Percentiles rank a stretch among this genome's conserved stretches.
phyloP scores from a whole-genome alignment of 768 basidiomycete species.

The Dendrothele bispora region DNA sequence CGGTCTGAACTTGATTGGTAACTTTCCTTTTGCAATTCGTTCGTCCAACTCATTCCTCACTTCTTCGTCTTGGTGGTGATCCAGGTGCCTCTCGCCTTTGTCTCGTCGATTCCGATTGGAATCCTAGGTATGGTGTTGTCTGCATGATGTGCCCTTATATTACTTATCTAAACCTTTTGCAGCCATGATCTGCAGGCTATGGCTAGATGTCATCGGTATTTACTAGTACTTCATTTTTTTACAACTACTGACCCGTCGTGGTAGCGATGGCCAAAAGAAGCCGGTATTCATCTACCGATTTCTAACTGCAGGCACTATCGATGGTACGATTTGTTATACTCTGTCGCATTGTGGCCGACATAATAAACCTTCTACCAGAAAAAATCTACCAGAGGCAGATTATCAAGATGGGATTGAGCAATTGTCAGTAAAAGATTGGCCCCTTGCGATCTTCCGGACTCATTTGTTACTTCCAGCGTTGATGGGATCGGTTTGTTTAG shows the following conservation, averaged over 20 bases:
- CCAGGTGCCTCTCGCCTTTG: conserved; percentile 81
- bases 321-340: conserved; percentile 48
- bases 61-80: no score
- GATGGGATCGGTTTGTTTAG: conserved; percentile 57
- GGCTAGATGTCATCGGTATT: conserved; percentile 91
- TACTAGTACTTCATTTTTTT: not conserved
- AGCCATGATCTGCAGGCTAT: conserved; percentile 95
- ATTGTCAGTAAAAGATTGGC: conserved; percentile 56
- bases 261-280: conserved; percentile 90
- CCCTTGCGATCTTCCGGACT: conserved; percentile 2
- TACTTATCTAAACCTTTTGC: conserved; percentile 1
- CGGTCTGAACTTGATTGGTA: conserved; percentile 89
- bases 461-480: conserved; percentile 44
- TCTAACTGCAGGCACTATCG: conserved; percentile 85
- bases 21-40: not conserved
- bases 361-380: conserved; percentile 42
- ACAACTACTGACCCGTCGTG: conserved; percentile 6
- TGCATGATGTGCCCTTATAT: not conserved
- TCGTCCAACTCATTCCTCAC: not conserved
- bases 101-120: conserved; percentile 92
- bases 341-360: not conserved
- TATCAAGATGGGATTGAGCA: conserved; percentile 88
- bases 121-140: conserved; percentile 63
- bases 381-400: conserved; percentile 94
- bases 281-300: conserved; percentile 90